Percentiles rank a stretch among this genome's conserved stretches.
These are phyloP conservation scores for Clausena lansium DNA, from an alignment of 345 rosid species.

Conservation along the genomic window DNA sequence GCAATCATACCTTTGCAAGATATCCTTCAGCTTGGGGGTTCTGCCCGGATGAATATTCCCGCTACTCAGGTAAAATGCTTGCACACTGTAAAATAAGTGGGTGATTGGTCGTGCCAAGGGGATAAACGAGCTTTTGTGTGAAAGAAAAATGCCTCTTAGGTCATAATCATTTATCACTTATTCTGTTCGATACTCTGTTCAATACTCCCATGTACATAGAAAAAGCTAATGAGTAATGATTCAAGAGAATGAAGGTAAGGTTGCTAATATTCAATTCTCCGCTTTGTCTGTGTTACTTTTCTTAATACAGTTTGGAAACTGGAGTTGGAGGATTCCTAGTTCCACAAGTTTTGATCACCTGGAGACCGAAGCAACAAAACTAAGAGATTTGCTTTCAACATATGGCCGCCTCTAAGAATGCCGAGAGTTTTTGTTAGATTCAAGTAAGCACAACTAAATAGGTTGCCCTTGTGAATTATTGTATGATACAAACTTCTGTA, in stretches of 20 bases:
- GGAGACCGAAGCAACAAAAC: slow-evolving; percentile 50
- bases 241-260: background rate
- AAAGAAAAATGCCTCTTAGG: background rate
- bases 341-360: slow-evolving; percentile 56
- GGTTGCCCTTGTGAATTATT: background rate
- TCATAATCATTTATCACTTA: background rate
- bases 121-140: background rate
- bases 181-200: background rate
- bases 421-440: background rate
- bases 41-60: slow-evolving; percentile 90
- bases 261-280: background rate
- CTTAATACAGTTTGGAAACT: slow-evolving; percentile 65
- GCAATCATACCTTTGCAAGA: slow-evolving; percentile 89
- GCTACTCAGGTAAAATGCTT: slow-evolving; percentile 63
- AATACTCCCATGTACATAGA: too few species aligned
- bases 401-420: slow-evolving; percentile 51
- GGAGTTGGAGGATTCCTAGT: slow-evolving; percentile 90
- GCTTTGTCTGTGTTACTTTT: background rate
- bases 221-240: background rate
- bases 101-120: background rate
- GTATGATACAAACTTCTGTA: background rate
- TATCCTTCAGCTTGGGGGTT: slow-evolving; percentile 71
- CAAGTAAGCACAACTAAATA: background rate
- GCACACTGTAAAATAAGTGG: background rate
- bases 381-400: slow-evolving; percentile 52